Evolutionary conservation across 1,139 yeast species (phyloP).

Genomic region (Blastobotrys petasosporus): DNA sequence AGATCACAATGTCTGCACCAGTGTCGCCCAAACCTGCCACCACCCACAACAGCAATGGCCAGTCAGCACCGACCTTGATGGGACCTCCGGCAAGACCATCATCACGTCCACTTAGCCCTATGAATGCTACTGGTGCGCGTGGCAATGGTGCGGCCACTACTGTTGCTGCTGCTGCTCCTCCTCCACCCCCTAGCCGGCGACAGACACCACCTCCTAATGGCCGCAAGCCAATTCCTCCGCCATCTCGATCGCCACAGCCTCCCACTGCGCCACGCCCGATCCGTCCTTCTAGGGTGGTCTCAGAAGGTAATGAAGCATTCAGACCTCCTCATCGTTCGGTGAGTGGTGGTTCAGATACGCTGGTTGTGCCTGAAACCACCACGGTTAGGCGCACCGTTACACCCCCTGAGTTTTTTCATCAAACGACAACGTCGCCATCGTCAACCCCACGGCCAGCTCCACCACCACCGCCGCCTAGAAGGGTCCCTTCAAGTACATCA

Average conservation of each 20-base stretch:
- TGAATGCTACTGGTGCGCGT: not conserved
- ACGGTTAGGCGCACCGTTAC: conserved; percentile 2
- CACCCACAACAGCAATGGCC: not conserved
- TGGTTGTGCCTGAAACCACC: too few species aligned
- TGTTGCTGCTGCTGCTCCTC: too few species aligned
- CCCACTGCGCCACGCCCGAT: conserved; percentile 1
- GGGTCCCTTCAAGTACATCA: conserved; percentile 8
- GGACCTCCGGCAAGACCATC: conserved; percentile 6
- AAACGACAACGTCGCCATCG: conserved; percentile 6
- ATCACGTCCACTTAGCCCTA: not conserved
- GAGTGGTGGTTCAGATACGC: too few species aligned
- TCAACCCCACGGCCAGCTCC: conserved; percentile 7
- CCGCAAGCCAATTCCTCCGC: conserved; percentile 4
- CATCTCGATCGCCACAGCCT: conserved; percentile 6
- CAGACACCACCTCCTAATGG: conserved; percentile 1
- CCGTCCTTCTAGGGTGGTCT: conserved; percentile 1
- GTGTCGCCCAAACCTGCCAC: not conserved
- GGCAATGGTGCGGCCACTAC: too few species aligned
- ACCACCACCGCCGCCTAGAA: conserved; percentile 14
- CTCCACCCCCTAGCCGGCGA: not conserved
- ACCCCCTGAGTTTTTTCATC: conserved; percentile 7
- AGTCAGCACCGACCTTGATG: not conserved
- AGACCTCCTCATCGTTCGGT: not conserved
- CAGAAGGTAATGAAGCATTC: not conserved
- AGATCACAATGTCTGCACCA: conserved; percentile 8